Conservation (phyloP, 495 filamentous ascomycete genomes). For the Physcia stellaris region DNA sequence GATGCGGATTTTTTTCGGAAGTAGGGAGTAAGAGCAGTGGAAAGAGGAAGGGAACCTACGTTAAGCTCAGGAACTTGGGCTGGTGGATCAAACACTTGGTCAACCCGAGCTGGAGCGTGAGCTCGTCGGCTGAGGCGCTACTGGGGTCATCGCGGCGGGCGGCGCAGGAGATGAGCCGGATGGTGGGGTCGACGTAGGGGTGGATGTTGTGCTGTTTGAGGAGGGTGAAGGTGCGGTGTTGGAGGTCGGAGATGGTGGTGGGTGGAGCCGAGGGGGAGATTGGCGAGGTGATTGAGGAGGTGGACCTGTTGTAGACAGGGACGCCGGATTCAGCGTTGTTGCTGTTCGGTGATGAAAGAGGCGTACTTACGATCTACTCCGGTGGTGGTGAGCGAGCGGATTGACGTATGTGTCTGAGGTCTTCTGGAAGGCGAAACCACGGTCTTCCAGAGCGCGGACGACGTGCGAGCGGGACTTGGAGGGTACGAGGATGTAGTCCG, state of each 20-base stretch:
- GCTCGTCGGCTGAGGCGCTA: slow-evolving; percentile 20
- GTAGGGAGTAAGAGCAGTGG: too few species aligned
- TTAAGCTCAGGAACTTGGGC: slow-evolving; percentile 74
- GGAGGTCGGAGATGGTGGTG: slow-evolving; percentile 60
- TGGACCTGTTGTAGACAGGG: too few species aligned
- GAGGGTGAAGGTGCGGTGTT: slow-evolving; percentile 65
- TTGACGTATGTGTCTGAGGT: slow-evolving; percentile 57
- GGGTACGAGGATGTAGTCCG: slow-evolving; percentile 91
- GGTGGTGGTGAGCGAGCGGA: slow-evolving; percentile 27
- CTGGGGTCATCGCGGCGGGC: slow-evolving; percentile 41
- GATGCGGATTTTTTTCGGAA: too few species aligned
- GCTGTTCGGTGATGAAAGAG: too few species aligned
- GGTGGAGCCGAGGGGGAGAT: slow-evolving; percentile 65
- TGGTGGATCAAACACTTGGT: slow-evolving; percentile 55
- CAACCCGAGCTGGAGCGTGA: slow-evolving; percentile 53
- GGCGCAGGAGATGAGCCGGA: slow-evolving; percentile 75
- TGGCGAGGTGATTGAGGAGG: slow-evolving; percentile 27
- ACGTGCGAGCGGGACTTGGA: slow-evolving; percentile 56
- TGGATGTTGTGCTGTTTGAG: slow-evolving; percentile 60
- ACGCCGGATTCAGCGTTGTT: too few species aligned
- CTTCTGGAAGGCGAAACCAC: slow-evolving; percentile 75
- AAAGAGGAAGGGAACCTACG: too few species aligned
- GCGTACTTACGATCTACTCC: slow-evolving; percentile 35
- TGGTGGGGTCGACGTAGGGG: slow-evolving; percentile 51
- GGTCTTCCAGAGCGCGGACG: slow-evolving; percentile 58